phyloP scores from a whole-genome alignment of 176 grass and related monocot species.

The Alopecurus myosuroides region DNA sequence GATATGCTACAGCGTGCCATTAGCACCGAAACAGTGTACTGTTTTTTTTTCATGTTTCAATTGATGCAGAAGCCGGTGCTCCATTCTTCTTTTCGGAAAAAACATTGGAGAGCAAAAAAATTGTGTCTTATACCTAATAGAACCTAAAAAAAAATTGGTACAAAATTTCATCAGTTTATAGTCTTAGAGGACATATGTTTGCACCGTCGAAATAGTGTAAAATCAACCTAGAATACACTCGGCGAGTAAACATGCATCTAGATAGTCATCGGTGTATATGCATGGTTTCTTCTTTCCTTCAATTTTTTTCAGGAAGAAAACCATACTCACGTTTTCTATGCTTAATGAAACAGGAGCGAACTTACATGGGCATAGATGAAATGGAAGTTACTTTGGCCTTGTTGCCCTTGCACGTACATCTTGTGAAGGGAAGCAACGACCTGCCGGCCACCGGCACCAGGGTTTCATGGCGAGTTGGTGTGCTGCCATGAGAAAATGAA shows the following conservation, averaged over 20 bases:
- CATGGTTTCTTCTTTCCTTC: neutral
- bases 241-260: neutral
- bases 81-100: no score
- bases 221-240: neutral
- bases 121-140: no score
- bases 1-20: no score
- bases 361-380: neutral
- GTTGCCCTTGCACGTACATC: neutral
- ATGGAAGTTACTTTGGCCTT: neutral
- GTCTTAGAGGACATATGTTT: no score
- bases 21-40: no score
- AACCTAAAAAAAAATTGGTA: no score
- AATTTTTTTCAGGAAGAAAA: no score
- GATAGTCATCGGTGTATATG: neutral
- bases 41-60: no score
- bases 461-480: slow-evolving; percentile 17
- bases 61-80: no score
- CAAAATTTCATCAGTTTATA: no score
- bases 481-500: slow-evolving; percentile 41
- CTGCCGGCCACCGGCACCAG: neutral
- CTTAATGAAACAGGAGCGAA: neutral
- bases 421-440: neutral
- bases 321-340: neutral
- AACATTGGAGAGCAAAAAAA: no score
- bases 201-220: no score